Evolutionary conservation across 352 stramenopile species (phyloP).

Genomic region (Globisporangium canariense): DNA sequence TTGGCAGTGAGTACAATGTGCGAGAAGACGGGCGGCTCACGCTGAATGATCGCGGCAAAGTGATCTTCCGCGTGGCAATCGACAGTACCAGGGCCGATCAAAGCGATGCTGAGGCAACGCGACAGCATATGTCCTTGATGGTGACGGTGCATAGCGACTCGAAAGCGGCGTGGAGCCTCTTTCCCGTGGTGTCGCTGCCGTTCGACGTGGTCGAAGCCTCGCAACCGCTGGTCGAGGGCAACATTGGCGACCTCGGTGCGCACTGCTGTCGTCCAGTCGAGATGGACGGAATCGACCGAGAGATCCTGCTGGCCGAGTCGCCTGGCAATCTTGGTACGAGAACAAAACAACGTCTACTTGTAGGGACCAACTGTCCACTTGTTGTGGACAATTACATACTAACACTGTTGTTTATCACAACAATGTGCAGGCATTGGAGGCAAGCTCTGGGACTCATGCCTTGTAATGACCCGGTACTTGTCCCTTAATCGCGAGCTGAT

Average conservation of each 20-base stretch:
- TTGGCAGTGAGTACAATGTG: conserved; percentile 10
- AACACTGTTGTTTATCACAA: not conserved
- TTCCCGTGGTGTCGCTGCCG: conserved; percentile 66
- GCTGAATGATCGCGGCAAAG: conserved; percentile 65
- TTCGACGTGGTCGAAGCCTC: conserved; percentile 29
- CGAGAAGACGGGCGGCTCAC: conserved; percentile 31
- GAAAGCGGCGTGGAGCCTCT: conserved; percentile 41
- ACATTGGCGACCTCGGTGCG: conserved; percentile 40
- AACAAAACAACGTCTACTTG: conserved; percentile 3
- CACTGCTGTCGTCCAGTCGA: conserved; percentile 68
- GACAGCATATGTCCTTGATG: conserved; percentile 33
- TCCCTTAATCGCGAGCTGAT: conserved; percentile 34
- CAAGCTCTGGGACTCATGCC: conserved; percentile 83
- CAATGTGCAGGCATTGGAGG: conserved; percentile 53
- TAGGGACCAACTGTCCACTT: not conserved
- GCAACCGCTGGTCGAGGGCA: conserved; percentile 18
- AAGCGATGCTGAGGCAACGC: not conserved
- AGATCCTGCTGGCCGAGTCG: conserved; percentile 73
- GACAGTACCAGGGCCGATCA: not conserved
- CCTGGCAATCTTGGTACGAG: conserved; percentile 58
- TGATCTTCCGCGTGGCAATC: conserved; percentile 44
- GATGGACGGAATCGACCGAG: conserved; percentile 41
- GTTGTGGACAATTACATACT: conserved; percentile 1
- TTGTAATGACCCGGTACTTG: conserved; percentile 71
- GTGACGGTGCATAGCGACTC: conserved; percentile 34